phyloP scores from a whole-genome alignment of 2,329 filamentous ascomycete genomes.

The Ceratocystis variospora region DNA sequence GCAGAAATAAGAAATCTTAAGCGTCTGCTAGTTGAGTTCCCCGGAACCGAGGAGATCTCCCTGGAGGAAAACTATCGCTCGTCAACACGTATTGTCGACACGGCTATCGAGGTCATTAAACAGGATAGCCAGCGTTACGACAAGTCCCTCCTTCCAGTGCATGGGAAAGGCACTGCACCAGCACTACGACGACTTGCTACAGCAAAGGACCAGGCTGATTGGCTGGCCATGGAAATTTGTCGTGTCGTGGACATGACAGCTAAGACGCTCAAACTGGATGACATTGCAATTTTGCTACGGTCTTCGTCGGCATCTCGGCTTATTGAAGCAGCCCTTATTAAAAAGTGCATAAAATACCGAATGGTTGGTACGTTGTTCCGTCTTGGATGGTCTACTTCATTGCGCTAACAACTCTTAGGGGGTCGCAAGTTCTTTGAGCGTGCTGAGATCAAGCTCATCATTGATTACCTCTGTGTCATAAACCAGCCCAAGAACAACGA shows the following conservation, averaged over 20 bases:
- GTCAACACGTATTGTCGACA: constrained; percentile 66
- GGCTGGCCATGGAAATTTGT: constrained; percentile 76
- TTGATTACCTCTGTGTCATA: constrained; percentile 80
- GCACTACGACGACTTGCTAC: constrained; percentile 63
- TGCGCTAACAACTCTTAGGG: constrained; percentile 14
- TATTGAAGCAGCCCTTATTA: constrained; percentile 72
- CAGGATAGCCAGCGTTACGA: constrained; percentile 71
- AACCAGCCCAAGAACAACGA: constrained; percentile 79
- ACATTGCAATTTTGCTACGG: constrained; percentile 77
- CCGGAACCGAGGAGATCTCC: constrained; percentile 65
- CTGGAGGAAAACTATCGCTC: constrained; percentile 93
- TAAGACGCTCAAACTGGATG: constrained; percentile 55
- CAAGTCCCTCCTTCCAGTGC: constrained; percentile 67
- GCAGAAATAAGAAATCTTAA: constrained; percentile 82
- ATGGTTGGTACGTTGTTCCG: constrained; percentile 52
- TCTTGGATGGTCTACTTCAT: background rate
- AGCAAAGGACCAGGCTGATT: constrained; percentile 62
- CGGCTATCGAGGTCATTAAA: constrained; percentile 75
- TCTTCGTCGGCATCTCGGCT: constrained; percentile 70
- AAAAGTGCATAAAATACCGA: constrained; percentile 68
- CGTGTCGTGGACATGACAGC: constrained; percentile 59
- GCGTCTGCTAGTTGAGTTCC: constrained; percentile 63
- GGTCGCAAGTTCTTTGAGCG: constrained; percentile 87
- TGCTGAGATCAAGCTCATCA: constrained; percentile 68
- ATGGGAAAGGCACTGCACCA: constrained; percentile 63